Base-by-base conservation (phyloP, 176 grass and related monocot species). In the Eleusine coracana region DNA sequence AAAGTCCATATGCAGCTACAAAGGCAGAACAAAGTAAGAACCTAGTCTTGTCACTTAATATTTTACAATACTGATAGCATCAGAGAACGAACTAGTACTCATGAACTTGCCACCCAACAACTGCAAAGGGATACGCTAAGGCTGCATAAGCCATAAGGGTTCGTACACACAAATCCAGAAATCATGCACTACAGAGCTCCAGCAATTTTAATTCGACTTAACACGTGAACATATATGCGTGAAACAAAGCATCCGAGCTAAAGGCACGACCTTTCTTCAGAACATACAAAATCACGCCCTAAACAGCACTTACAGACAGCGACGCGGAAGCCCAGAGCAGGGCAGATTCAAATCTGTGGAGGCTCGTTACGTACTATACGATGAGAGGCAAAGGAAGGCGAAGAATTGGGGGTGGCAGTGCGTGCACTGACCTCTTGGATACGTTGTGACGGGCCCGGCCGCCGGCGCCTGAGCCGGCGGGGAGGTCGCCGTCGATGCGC, bases 341-440 rank as follows among this genome's bases (percentile, higher is more conserved):
- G 27, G 13, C 21, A 67, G 81, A 83, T 79, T 79, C 80, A 46
- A 88, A 84, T 79, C 80, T 54, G 80, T 41, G 44, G 14, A 21
- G 46, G 60, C 75, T 68, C 23, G 58, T 36, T 61, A 27, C 39
- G n/a, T 20, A 12, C 7, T 46, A 46, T 10, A 29, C 25, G 3
- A 20, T 3, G 14, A n/a, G 68, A 45, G 36, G 23, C 6, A 49
- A 11, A 60, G 34, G 55, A 31, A 2, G 31, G 34, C 4, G 41
- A 69, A 80, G 36, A 74, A 59, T 10, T 25, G 71, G 75, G 40
- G 46, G 21, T 3, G 45, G 7, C 13, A 21, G 67, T 25, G 74
- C 69, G 61, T 25, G 28, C 52, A 41, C 69, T 87, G 52, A 90
- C 88, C 88, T 90, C 84, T 90, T 90, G 80, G 75, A 83, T 6